These are phyloP conservation scores for Anisodus tanguticus DNA, from an alignment of 257 asterid species.

Conservation along the genomic window DNA sequence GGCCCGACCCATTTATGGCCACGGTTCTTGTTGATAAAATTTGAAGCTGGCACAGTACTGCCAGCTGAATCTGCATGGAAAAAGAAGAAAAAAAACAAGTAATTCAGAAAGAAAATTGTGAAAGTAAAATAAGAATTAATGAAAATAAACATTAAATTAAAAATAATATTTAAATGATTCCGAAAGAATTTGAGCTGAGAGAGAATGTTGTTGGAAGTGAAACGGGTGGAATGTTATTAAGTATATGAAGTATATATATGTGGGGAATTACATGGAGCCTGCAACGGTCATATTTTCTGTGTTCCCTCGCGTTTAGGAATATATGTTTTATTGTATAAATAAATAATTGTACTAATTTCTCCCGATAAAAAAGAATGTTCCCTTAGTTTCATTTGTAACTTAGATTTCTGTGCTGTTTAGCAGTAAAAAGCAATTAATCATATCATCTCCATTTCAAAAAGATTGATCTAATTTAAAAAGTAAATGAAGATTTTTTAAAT, in stretches of 20 bases:
- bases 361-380: too few relatives aligned
- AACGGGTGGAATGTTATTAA: slow-evolving; percentile 26
- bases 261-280: neutral
- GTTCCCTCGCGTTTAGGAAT: slow-evolving; percentile 36
- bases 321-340: neutral
- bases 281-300: slow-evolving; percentile 73
- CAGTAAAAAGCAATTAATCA: neutral
- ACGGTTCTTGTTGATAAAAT: slow-evolving; percentile 35
- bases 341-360: neutral
- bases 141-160: slow-evolving; percentile 38
- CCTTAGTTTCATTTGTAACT: slow-evolving; percentile 14
- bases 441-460: too few relatives aligned
- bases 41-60: neutral
- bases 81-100: neutral
- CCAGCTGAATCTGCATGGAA: slow-evolving; percentile 19
- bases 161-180: neutral
- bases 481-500: too few relatives aligned
- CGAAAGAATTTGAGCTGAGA: slow-evolving; percentile 22
- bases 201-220: slow-evolving; percentile 4
- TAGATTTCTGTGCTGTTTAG: slow-evolving; percentile 26
- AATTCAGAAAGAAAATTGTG: slow-evolving; percentile 8
- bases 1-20: slow-evolving; percentile 71
- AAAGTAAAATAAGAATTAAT: slow-evolving; percentile 16
- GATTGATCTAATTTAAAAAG: too few relatives aligned
- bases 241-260: slow-evolving; percentile 26